Evolutionary conservation across 1,284 basidiomycete genomes (phyloP), one percentile per base, ranked within the genome.

Genomic region (Chondrostereum purpureum): DNA sequence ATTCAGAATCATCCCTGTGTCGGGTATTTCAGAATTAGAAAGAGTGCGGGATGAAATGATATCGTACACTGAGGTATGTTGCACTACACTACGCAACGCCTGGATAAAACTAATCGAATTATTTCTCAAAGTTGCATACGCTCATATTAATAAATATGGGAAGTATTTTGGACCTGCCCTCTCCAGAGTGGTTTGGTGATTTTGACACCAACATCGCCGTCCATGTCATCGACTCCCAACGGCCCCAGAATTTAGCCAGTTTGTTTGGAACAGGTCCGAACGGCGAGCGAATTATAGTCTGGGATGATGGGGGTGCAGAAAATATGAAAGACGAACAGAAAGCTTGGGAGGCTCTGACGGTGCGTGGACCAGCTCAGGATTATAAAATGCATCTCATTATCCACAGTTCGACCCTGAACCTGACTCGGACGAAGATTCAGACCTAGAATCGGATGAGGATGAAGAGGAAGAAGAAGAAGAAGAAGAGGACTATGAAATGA

Each of bases 71-170:
- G 88, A 92, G 68, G 90, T 92, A 55, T 53, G 74, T 61, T 27
- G 22, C 43, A 44, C 18, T 27, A 17, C 27, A 41, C 22, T 47
- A 34, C 31, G n/a, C n/a, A n/a, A n/a, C n/a, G n/a, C n/a, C n/a
- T n/a, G n/a, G n/a, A n/a, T n/a, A n/a, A n/a, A n/a, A n/a, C n/a
- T n/a, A n/a, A n/a, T n/a, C n/a, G n/a, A n/a, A n/a, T 54, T 43
- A 23, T 38, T 5, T 31, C 27, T 12, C 62, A n/a, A n/a, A 98
- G 89, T 73, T 99, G 18, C 90, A 92, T 56, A 92, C 92, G 0
- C 75, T 99, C 40, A 81, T 99, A 43, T 76, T 99, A 37, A 65
- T 99, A 41, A 97, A 97, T 55, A 88, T 99, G 65, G 96, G 96
- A 35, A 83, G 86, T 1, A 80, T 95, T 42, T 75, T 93, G 24